A percentile compares a stretch with the other conserved stretches of the same genome.
Evolutionary conservation across 345 rosid genomes (phyloP).

Genomic region (Viola odorata): DNA sequence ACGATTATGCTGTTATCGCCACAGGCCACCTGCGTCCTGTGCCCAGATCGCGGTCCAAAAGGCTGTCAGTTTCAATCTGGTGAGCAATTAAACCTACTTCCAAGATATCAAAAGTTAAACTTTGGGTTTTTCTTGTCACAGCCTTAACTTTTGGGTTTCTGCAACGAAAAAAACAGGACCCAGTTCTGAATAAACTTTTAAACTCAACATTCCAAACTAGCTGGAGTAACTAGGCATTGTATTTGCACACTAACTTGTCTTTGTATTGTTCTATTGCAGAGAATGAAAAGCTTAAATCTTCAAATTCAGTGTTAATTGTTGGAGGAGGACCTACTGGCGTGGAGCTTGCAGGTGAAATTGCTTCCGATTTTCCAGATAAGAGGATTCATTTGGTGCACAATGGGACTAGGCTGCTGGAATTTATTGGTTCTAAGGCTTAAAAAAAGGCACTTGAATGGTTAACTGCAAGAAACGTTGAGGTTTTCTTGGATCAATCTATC

Average conservation of each 20-base stretch:
- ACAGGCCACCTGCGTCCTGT: constrained; percentile 6
- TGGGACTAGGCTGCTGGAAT: not conserved
- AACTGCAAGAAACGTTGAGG: not conserved
- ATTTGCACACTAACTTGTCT: not conserved
- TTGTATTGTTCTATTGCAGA: not conserved
- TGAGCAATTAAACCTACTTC: not conserved
- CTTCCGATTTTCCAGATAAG: constrained; percentile 4
- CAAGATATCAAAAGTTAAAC: not conserved
- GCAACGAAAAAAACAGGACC: not conserved
- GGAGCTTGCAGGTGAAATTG: constrained; percentile 14
- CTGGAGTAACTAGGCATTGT: not conserved
- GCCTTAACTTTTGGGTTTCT: too few species aligned
- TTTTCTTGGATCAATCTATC: not conserved
- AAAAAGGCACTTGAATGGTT: not conserved
- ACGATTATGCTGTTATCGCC: constrained; percentile 14
- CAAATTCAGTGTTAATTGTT: constrained; percentile 2
- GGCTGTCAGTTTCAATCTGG: constrained; percentile 9
- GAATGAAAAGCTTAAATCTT: not conserved
- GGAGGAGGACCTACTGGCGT: constrained; percentile 13
- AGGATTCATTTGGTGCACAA: not conserved
- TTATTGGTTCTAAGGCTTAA: not conserved
- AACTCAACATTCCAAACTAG: not conserved
- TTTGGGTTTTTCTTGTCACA: too few species aligned
- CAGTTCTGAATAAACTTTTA: not conserved
- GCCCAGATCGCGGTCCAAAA: not conserved